phyloP scores from a whole-genome alignment of 768 basidiomycete species.

The Holtermanniella nyarrowii region DNA sequence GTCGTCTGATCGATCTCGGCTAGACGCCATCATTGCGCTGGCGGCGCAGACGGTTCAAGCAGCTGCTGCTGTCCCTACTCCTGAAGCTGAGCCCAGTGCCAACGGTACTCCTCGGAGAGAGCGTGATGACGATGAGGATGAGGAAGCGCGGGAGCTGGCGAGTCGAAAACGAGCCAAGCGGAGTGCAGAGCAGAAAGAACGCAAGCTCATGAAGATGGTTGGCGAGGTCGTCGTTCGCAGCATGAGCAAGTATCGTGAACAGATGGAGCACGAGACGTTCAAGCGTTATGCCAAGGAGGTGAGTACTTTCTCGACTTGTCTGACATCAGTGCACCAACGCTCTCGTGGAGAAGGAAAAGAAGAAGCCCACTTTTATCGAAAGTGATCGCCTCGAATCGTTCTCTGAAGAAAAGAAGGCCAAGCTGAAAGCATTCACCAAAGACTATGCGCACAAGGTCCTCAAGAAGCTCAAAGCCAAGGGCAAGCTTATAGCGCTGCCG shows the following conservation, averaged over 20 bases:
- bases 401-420: slow-evolving; percentile 72
- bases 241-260: slow-evolving; percentile 77
- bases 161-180: slow-evolving; percentile 4
- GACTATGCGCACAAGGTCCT: slow-evolving; percentile 74
- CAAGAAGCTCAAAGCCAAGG: slow-evolving; percentile 34
- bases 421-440: slow-evolving; percentile 88
- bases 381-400: slow-evolving; percentile 64
- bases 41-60: slow-evolving; percentile 32
- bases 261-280: slow-evolving; percentile 66
- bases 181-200: slow-evolving; percentile 48
- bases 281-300: slow-evolving; percentile 96
- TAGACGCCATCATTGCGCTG: slow-evolving; percentile 42
- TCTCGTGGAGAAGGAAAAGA: slow-evolving; percentile 92
- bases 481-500: slow-evolving; percentile 24
- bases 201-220: slow-evolving; percentile 67
- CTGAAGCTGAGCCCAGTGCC: slow-evolving; percentile 14
- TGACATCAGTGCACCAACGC: slow-evolving; percentile 61
- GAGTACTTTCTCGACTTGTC: slow-evolving; percentile 15
- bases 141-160: slow-evolving; percentile 12
- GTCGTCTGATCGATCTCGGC: slow-evolving; percentile 15
- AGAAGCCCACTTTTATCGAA: slow-evolving; percentile 59
- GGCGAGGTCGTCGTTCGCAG: slow-evolving; percentile 81
- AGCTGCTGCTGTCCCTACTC: slow-evolving; percentile 4
- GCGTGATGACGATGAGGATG: slow-evolving; percentile 10
- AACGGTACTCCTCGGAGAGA: slow-evolving; percentile 17